Base-by-base conservation (phyloP, 495 filamentous ascomycete genomes). In the Hypoxylon crocopeplum region DNA sequence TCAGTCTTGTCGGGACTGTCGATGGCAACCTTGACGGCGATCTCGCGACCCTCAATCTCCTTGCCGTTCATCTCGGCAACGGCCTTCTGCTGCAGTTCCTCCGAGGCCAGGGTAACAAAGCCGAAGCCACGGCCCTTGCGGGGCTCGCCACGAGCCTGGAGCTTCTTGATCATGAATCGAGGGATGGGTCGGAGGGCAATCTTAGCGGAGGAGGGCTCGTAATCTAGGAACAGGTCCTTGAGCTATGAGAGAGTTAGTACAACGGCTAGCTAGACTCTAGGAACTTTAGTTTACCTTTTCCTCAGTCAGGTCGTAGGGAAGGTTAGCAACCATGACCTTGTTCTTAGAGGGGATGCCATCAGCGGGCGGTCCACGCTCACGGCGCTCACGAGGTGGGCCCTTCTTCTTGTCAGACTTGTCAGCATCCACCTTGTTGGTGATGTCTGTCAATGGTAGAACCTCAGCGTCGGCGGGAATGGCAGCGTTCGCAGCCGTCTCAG, bases 141-240 rank as follows among this genome's bases (percentile, higher is more conserved):
- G 58, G 93, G 89, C 81, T 98, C 94, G 62, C 92, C 92, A 67
- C 94, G 93, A 62, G 91, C 91, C 79, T 95, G 93, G 48, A 98
- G 91, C 83, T 98, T 98, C 86, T 95, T 95, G 78, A 98, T 93
- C 94, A 98, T 98, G 85, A 97, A 98, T 62, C 92, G 93, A 46
- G 95, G 95, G 67, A 98, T 98, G 32, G 94, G 94, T 39, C 94
- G 93, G 60, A 98, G 90, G 58, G 94, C 94, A 70, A 98, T 97
- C 84, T 98, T 98, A 73, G 94, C 94, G 34, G 90, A 93, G 49
- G 88, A 84, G 11, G 94, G 95, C 67, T 88, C 77, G 80, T 97
- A 98, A 46, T 83, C 90, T 52, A 77, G 76, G 79, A 98, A 98
- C 71, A 98, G 88, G 68, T 98, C 92, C 83, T 97, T 91, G 69